Evolutionary conservation across 2,329 filamentous ascomycete genomes (phyloP).

Genomic region (Aspergillus ruber): DNA sequence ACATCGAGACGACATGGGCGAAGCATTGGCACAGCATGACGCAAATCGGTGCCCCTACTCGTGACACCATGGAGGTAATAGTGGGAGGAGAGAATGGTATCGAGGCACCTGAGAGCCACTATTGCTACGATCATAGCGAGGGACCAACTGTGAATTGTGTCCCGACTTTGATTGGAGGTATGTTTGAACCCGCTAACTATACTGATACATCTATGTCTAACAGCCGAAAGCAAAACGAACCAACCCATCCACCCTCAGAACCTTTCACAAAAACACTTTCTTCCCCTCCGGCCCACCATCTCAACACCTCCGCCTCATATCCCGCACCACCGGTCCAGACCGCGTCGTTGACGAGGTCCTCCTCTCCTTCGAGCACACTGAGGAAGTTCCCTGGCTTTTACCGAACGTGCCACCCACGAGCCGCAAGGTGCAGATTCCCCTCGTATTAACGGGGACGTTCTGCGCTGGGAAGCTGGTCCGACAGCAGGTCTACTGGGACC

Average conservation of each 20-base stretch:
- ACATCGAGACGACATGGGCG: slow-evolving; percentile 36
- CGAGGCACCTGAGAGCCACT: slow-evolving; percentile 3
- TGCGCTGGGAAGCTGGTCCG: slow-evolving; percentile 31
- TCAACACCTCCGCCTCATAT: slow-evolving; percentile 46
- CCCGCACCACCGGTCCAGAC: slow-evolving; percentile 50
- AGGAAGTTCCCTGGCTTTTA: slow-evolving; percentile 50
- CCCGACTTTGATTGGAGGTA: slow-evolving; percentile 33
- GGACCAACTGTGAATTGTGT: slow-evolving; percentile 27
- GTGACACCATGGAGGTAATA: slow-evolving; percentile 15
- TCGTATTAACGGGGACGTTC: slow-evolving; percentile 46
- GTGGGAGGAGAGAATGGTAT: slow-evolving; percentile 4
- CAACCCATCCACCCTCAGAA: slow-evolving; percentile 18
- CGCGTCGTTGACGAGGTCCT: slow-evolving; percentile 54
- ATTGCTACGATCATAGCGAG: slow-evolving; percentile 6
- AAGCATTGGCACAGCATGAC: slow-evolving; percentile 25
- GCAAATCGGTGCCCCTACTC: slow-evolving; percentile 12
- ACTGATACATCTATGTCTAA: not conserved
- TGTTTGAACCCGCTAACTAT: slow-evolving; percentile 4
- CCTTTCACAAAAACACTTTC: slow-evolving; percentile 51
- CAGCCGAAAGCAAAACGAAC: slow-evolving; percentile 10
- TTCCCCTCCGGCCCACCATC: slow-evolving; percentile 43
- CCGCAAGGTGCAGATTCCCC: slow-evolving; percentile 47
- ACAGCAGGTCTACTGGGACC: slow-evolving; percentile 58
- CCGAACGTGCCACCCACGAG: slow-evolving; percentile 50
- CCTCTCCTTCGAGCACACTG: slow-evolving; percentile 50